Evolutionary conservation across 331 rosid genomes (phyloP), one percentile per base, ranked within the genome.

Genomic region (Telfairia occidentalis): DNA sequence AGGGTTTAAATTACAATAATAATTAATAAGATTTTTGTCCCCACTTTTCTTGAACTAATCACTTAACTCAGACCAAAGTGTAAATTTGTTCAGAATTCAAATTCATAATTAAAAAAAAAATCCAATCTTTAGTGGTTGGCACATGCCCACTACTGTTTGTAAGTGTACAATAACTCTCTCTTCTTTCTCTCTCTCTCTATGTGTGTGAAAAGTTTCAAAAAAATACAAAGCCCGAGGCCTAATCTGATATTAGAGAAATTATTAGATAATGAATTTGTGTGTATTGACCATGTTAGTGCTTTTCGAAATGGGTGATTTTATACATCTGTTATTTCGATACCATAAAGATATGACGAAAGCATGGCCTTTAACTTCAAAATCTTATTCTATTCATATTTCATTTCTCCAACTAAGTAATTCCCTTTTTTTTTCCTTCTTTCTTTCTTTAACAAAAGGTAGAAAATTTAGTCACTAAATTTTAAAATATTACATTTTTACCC

Each of bases 51-150:
- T 50, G 63, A 73, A 73, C 34, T 35, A 37, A 19, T 53, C 65
- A 73, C 59, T 53, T 19, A 73, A 35, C n/a, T 35, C 65, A 53
- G n/a, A 71, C 76, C 59, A 71, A 45, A 48, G 29, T 71, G 0
- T 71, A 19, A 8, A 71, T 71, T 71, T 71, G n/a, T 73, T 73
- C 8, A 37, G 12, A 52, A 73, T 73, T 73, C 77, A 73, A 73
- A 73, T 73, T 57, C 77, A 73, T 5, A 42, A 26, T 9, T 4
- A 9, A 24, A 37, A 71, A 73, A 19, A 32, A 19, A 21, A 11
- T 21, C 13, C 12, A 53, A n/a, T 73, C 23, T 35, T 73, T 21
- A 37, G 77, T 73, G 77, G 24, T 73, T 73, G 24, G 23, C 77
- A 53, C 77, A 53, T 73, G 77, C 59, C 30, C 28, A 9, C 18